These are phyloP conservation scores for Yamadazyma trypodendri DNA, from an alignment of 1,139 yeast species.

Conservation along the genomic window DNA sequence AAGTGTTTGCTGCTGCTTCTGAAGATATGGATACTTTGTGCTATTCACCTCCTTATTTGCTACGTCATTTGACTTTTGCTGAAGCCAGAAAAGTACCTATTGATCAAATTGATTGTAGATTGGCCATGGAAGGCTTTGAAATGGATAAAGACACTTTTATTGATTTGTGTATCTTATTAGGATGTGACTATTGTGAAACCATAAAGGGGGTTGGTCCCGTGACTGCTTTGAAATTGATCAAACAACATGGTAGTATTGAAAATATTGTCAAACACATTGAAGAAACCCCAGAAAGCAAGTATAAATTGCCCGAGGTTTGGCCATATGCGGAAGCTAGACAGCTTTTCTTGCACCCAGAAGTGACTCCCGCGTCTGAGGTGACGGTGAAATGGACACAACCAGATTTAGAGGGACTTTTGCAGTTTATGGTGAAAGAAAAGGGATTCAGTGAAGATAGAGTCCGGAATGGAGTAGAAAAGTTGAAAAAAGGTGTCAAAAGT, in stretches of 20 bases:
- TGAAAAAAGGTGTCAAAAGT: conserved; percentile 77
- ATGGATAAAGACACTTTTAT: conserved; percentile 73
- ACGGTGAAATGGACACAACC: conserved; percentile 79
- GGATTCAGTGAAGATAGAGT: conserved; percentile 94
- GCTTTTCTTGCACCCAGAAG: conserved; percentile 80
- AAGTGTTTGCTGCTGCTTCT: conserved; percentile 95
- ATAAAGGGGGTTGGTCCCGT: conserved; percentile 95
- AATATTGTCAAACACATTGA: conserved; percentile 66
- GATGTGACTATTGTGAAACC: conserved; percentile 97
- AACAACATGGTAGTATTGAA: conserved; percentile 81
- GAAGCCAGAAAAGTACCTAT: conserved; percentile 93
- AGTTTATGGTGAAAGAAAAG: conserved; percentile 70
- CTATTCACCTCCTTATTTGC: conserved; percentile 77
- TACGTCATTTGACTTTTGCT: conserved; percentile 89
- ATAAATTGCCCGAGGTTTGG: conserved; percentile 92
- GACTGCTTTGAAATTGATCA: conserved; percentile 83
- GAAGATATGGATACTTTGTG: conserved; percentile 99
- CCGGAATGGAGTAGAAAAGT: conserved; percentile 79
- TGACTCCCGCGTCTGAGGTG: conserved; percentile 56
- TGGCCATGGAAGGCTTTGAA: conserved; percentile 74
- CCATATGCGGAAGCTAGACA: conserved; percentile 87
- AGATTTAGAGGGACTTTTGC: conserved; percentile 69
- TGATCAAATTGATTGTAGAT: conserved; percentile 71
- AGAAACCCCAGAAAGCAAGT: conserved; percentile 63
- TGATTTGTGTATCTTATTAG: conserved; percentile 87